These are phyloP conservation scores for Saccharum hybrid DNA, from an alignment of 202 grass and related monocot genomes.

Conservation along the genomic window DNA sequence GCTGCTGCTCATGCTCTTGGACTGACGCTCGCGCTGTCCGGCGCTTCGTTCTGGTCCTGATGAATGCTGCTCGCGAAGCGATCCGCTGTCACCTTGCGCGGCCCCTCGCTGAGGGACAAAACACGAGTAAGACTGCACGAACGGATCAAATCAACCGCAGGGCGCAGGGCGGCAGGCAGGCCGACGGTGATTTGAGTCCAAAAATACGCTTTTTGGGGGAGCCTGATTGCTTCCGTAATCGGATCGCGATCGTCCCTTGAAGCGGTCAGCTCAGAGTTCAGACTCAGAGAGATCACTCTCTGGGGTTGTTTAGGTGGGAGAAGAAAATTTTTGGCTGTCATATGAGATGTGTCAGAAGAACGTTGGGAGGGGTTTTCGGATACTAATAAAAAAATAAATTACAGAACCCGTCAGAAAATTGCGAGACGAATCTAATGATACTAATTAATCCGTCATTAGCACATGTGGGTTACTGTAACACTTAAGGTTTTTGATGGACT, in stretches of 20 bases:
- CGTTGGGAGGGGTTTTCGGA: too few relatives aligned
- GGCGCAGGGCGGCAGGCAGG: neutral
- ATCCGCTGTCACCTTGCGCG: neutral
- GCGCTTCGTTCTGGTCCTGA: neutral
- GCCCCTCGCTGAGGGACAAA: slow-evolving; percentile 36
- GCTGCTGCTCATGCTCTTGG: neutral
- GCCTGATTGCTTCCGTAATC: neutral
- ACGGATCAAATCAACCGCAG: slow-evolving; percentile 43
- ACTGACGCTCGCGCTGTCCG: neutral
- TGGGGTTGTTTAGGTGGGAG: too few relatives aligned
- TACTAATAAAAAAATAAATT: too few relatives aligned
- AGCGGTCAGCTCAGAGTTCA: slow-evolving; percentile 21
- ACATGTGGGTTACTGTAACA: too few relatives aligned
- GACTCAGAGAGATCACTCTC: neutral
- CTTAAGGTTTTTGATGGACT: too few relatives aligned
- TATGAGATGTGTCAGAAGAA: too few relatives aligned
- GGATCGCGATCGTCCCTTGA: slow-evolving; percentile 9
- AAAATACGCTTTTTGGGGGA: slow-evolving; percentile 12
- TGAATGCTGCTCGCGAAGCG: slow-evolving; percentile 3
- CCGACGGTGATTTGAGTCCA: slow-evolving; percentile 16
- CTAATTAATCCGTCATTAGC: too few relatives aligned
- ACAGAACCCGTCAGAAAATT: too few relatives aligned
- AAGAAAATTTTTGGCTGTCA: too few relatives aligned
- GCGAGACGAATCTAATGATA: too few relatives aligned
- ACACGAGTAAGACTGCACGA: slow-evolving; percentile 40